Conservation (phyloP, 768 basidiomycete species). For the Guyanaporus albipodus region DNA sequence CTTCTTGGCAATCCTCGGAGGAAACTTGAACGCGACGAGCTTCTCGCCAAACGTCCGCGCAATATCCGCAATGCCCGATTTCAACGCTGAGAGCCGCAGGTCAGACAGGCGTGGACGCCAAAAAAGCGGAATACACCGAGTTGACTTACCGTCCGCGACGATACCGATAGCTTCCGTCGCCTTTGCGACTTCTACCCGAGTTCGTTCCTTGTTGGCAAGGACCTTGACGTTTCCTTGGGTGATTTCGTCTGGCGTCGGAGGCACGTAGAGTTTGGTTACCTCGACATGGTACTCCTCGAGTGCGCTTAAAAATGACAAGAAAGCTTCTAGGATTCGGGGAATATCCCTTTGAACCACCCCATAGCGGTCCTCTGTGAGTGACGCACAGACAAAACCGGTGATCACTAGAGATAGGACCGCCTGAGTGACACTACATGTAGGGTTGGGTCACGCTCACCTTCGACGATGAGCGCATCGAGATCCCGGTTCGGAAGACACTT, state of each 20-base stretch:
- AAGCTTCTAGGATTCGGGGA: slow-evolving; percentile 73
- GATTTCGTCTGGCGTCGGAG: slow-evolving; percentile 35
- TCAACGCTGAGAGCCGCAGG: slow-evolving; percentile 41
- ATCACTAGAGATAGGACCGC: slow-evolving; percentile 36
- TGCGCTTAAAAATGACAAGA: slow-evolving; percentile 61
- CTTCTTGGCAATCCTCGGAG: slow-evolving; percentile 61
- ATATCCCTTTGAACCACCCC: slow-evolving; percentile 85
- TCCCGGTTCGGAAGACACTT: slow-evolving; percentile 56
- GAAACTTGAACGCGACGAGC: slow-evolving; percentile 72
- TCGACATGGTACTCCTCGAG: slow-evolving; percentile 63
- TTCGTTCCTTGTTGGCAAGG: slow-evolving; percentile 34
- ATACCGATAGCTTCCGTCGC: slow-evolving; percentile 52
- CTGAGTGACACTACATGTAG: no score
- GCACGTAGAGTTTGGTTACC: slow-evolving; percentile 40
- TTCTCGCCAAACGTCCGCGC: slow-evolving; percentile 72
- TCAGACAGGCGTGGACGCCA: no score
- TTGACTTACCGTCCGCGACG: slow-evolving; percentile 61
- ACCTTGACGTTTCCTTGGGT: slow-evolving; percentile 28
- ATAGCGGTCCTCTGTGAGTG: slow-evolving; percentile 74
- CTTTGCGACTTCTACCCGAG: slow-evolving; percentile 48
- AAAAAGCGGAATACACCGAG: no score
- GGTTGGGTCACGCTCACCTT: no score
- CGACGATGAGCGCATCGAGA: slow-evolving; percentile 56
- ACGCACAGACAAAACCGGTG: slow-evolving; percentile 63
- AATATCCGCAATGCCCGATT: slow-evolving; percentile 62